Base-by-base conservation (phyloP, 495 filamentous ascomycete species). In the Amniculicola lignicola region DNA sequence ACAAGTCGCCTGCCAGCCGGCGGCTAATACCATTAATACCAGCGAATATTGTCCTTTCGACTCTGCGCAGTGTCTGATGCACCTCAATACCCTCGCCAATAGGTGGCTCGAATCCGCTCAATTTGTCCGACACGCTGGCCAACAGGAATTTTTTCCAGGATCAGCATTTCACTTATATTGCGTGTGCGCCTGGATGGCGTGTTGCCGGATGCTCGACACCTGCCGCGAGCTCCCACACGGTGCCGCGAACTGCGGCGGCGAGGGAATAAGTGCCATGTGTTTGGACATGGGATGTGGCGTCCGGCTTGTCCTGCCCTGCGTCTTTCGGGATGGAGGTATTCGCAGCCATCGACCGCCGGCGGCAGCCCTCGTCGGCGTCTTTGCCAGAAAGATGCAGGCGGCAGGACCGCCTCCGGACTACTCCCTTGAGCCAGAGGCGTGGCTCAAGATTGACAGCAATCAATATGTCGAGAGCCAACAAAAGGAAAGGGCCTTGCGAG, bases 1-100 rank as follows among this genome's bases (percentile, higher is more conserved):
- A 40, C 21, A 49, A 27, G 33, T 15, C 43, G 39, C 48, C 23
- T 54, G 45, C 49, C 49, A 43, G 53, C 52, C 54, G 54, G 54
- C 60, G 60, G 60, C 60, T 63, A 63, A 63, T 62, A 57, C 22
- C 53, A 55, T 22, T 16, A 29, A 52, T 51, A 10, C 37, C 9
- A 9, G 9, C 37, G 6, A 18, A 12, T 10, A 57, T 44, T 54
- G 31, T 53, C 29, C n/a, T 44, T 21, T 54, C 1, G 18, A 24
- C 1, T n/a, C 31, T 19, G 24, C 22, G n/a, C 28, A 50, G 11
- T 9, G 29, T 10, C 28, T 15, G 37, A n/a, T 9, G 16, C 38
- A 41, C 4, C 19, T 40, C 38, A 51, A 56, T 39, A 61, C 14
- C 38, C 51, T 56, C 48, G 12, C 44, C 50, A 43, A 46, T 43